Evolutionary conservation across 2,329 filamentous ascomycete species (phyloP).

Genomic region (Decorospora gaudefroyi): DNA sequence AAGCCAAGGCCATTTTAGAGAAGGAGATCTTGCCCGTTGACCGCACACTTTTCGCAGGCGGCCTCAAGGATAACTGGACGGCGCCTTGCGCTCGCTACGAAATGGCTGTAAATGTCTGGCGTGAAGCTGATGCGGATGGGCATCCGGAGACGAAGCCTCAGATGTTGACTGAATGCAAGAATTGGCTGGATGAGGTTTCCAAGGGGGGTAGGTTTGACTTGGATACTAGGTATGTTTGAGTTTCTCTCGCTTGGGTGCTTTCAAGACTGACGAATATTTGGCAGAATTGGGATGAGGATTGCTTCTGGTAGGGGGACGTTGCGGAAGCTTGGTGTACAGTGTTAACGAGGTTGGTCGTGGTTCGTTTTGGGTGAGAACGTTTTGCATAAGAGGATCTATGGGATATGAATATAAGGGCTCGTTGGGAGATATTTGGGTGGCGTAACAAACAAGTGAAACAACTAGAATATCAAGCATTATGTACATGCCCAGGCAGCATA

Average conservation of each 20-base stretch:
- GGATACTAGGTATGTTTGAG: slow-evolving; percentile 62
- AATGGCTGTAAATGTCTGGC: slow-evolving; percentile 80
- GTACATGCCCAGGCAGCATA: too few species aligned
- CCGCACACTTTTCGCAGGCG: slow-evolving; percentile 60
- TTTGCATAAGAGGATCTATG: too few species aligned
- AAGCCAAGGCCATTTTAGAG: slow-evolving; percentile 68
- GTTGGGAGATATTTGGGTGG: too few species aligned
- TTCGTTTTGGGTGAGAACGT: too few species aligned
- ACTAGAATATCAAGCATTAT: too few species aligned
- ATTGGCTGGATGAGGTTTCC: slow-evolving; percentile 68
- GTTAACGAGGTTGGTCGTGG: too few species aligned
- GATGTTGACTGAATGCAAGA: slow-evolving; percentile 65
- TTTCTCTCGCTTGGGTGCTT: background rate
- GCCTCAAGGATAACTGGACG: slow-evolving; percentile 69
- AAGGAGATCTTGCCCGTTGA: slow-evolving; percentile 66
- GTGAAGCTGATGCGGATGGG: slow-evolving; percentile 57
- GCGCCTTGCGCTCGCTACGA: slow-evolving; percentile 82
- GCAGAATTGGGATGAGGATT: slow-evolving; percentile 71
- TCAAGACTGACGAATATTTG: slow-evolving; percentile 9
- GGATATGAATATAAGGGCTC: too few species aligned
- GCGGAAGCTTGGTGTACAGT: slow-evolving; percentile 41
- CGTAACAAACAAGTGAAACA: too few species aligned
- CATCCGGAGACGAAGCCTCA: slow-evolving; percentile 43
- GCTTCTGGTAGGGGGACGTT: slow-evolving; percentile 71
- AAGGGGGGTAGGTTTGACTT: slow-evolving; percentile 74